Percentiles rank a stretch among this genome's conserved stretches.
These are phyloP conservation scores for Elsinoe arachidis DNA, from an alignment of 2,329 filamentous ascomycete species.

Conservation along the genomic window DNA sequence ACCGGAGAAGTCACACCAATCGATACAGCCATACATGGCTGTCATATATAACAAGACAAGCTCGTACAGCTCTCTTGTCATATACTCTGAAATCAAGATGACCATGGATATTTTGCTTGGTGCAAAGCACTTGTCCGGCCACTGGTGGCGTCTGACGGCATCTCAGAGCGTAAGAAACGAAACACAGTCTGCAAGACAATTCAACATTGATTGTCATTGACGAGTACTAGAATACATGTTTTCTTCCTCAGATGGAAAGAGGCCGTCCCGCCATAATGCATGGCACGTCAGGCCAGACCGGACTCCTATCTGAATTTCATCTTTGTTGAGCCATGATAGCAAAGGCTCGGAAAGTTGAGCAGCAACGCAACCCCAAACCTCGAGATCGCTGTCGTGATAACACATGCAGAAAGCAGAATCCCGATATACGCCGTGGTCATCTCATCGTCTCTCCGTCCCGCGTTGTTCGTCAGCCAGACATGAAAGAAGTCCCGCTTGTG, in stretches of 20 bases:
- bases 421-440: background rate
- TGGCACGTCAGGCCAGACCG: background rate
- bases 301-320: background rate
- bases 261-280: background rate
- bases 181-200: background rate
- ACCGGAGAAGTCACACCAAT: no score
- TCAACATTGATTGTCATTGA: background rate
- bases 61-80: no score
- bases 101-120: no score
- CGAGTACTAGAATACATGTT: slow-evolving; percentile 11
- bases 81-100: no score
- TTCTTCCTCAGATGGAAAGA: slow-evolving; percentile 9
- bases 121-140: no score
- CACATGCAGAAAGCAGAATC: background rate
- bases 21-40: no score
- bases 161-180: background rate
- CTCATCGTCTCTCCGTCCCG: slow-evolving; percentile 1
- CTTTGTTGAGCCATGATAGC: background rate
- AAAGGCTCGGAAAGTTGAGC: background rate
- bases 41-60: no score
- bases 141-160: no score
- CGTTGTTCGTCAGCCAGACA: background rate
- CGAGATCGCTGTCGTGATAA: slow-evolving; percentile 6
- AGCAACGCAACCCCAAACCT: background rate
- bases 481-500: background rate